Evolutionary conservation across 2,329 filamentous ascomycete genomes (phyloP).

Genomic region (Penicillium italicum): DNA sequence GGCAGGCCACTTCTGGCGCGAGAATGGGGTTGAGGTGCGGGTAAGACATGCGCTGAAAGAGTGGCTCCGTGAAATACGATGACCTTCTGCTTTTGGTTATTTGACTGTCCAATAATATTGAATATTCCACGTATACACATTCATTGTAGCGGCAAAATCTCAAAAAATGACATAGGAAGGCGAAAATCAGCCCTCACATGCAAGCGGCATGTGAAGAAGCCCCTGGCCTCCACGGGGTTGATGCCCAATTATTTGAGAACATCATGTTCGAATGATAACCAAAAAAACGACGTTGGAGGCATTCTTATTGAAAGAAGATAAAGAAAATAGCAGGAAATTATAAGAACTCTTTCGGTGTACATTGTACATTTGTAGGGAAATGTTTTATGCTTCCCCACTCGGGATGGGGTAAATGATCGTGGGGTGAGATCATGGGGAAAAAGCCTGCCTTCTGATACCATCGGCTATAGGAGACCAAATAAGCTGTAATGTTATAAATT

Average conservation of each 20-base stretch:
- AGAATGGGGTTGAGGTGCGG: constrained; percentile 47
- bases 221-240: background rate
- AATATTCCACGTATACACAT: background rate
- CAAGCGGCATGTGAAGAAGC: constrained; percentile 4
- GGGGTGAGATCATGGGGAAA: constrained; percentile 14
- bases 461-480: background rate
- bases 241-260: background rate
- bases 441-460: background rate
- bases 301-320: background rate
- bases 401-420: constrained; percentile 15
- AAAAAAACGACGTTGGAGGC: background rate
- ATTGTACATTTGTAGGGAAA: background rate
- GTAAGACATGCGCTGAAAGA: constrained; percentile 40
- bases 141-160: background rate
- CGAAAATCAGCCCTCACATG: background rate
- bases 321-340: background rate
- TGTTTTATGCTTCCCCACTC: constrained; percentile 2
- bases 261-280: background rate
- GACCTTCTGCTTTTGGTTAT: background rate
- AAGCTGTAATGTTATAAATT: background rate
- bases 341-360: background rate
- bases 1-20: constrained; percentile 63
- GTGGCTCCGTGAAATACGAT: constrained; percentile 36
- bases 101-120: background rate
- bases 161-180: background rate